Evolutionary conservation across 2,329 filamentous ascomycete genomes (phyloP).

Genomic region (Ceratocystis cacaofunesta): DNA sequence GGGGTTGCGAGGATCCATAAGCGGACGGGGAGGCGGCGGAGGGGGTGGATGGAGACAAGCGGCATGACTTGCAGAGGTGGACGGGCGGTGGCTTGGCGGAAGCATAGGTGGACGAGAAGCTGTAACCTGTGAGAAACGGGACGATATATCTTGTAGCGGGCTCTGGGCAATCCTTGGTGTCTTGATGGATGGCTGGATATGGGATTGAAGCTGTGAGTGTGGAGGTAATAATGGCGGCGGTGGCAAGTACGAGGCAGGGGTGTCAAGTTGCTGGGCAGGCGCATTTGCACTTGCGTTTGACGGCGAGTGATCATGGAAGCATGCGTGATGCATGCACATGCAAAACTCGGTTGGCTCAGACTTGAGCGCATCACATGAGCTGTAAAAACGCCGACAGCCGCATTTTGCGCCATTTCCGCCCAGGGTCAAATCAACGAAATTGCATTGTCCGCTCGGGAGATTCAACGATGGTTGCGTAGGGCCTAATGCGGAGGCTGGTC

Average conservation of each 20-base stretch:
- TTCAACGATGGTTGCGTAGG: conserved; percentile 20
- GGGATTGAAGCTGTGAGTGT: conserved; percentile 21
- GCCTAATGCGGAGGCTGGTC: conserved; percentile 17
- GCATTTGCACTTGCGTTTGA: not conserved
- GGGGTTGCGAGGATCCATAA: conserved; percentile 19
- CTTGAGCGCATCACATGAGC: conserved; percentile 26
- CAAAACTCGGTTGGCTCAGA: conserved; percentile 36
- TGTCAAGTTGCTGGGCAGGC: conserved; percentile 16
- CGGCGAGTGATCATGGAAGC: conserved; percentile 38
- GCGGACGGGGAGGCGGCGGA: not conserved
- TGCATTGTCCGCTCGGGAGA: conserved; percentile 40
- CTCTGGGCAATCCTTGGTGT: not conserved
- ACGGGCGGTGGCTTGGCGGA: not conserved
- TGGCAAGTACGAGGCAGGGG: conserved; percentile 18
- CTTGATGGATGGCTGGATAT: conserved; percentile 26
- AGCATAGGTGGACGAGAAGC: not conserved
- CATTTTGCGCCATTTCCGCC: conserved; percentile 39
- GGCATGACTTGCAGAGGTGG: not conserved
- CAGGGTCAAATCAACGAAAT: conserved; percentile 40
- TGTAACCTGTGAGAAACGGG: conserved; percentile 25
- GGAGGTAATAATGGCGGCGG: conserved; percentile 33
- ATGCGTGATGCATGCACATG: conserved; percentile 50
- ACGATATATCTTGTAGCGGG: conserved; percentile 33
- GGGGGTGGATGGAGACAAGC: not conserved
- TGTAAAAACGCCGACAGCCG: conserved; percentile 45